Conservation (phyloP, 208 protist genomes). For the Phytomonas francai region DNA sequence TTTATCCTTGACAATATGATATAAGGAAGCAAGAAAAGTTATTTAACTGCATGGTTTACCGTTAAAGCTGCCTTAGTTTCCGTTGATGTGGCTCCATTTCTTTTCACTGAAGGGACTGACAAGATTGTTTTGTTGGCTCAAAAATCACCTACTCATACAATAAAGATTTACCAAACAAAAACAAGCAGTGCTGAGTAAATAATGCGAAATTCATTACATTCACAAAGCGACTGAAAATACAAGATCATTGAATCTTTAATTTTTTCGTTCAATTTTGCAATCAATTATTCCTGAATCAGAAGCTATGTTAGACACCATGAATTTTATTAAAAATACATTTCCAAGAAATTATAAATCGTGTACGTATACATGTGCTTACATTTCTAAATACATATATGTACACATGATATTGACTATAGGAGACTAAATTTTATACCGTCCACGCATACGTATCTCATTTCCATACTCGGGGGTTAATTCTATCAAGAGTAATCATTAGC, state of each 20-base stretch:
- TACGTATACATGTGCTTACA: constrained; percentile 8
- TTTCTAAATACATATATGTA: constrained; percentile 11
- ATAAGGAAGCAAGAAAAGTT: background rate
- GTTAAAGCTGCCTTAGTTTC: background rate
- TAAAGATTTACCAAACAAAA: too few relatives aligned
- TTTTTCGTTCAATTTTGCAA: too few relatives aligned
- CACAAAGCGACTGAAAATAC: too few relatives aligned
- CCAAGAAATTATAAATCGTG: background rate
- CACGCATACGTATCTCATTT: background rate
- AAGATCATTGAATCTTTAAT: too few relatives aligned
- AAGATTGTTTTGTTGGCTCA: background rate
- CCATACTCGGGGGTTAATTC: background rate
- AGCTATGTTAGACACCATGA: too few relatives aligned
- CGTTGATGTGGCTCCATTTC: background rate
- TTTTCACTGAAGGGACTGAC: background rate
- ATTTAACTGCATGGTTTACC: background rate
- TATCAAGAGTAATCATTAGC: background rate
- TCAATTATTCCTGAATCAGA: too few relatives aligned
- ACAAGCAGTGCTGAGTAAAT: too few relatives aligned
- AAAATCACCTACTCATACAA: too few relatives aligned
- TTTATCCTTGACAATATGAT: background rate
- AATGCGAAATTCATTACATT: too few relatives aligned
- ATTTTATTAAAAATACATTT: too few relatives aligned
- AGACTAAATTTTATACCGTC: constrained; percentile 4
- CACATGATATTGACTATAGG: constrained; percentile 11